These are phyloP conservation scores for Aureobasidium leucospermi DNA, from an alignment of 2,329 filamentous ascomycete species.

Conservation along the genomic window DNA sequence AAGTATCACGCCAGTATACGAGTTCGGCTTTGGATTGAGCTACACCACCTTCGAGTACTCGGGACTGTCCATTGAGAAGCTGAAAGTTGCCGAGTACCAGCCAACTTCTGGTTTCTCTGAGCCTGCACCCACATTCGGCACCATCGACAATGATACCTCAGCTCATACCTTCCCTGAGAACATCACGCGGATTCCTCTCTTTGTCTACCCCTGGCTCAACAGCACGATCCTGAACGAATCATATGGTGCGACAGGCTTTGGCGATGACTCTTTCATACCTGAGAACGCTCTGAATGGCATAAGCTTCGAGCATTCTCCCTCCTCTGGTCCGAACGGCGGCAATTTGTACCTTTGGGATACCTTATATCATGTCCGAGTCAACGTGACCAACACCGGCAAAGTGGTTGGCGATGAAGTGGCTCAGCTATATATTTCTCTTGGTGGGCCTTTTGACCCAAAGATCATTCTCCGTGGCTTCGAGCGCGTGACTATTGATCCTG, in stretches of 20 bases:
- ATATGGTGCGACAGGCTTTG: slow-evolving; percentile 54
- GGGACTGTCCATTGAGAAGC: slow-evolving; percentile 46
- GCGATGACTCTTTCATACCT: slow-evolving; percentile 54
- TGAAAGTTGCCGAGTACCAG: slow-evolving; percentile 43
- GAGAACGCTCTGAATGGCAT: slow-evolving; percentile 47
- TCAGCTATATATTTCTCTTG: slow-evolving; percentile 70
- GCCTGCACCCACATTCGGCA: slow-evolving; percentile 54
- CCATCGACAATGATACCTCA: slow-evolving; percentile 28
- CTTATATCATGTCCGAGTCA: slow-evolving; percentile 57
- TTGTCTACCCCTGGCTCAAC: slow-evolving; percentile 66
- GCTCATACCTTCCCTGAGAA: slow-evolving; percentile 61
- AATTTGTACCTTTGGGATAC: slow-evolving; percentile 59
- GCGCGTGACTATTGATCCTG: slow-evolving; percentile 60
- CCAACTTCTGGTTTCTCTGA: slow-evolving; percentile 54
- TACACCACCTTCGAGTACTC: slow-evolving; percentile 71
- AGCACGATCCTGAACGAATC: slow-evolving; percentile 50
- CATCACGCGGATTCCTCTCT: slow-evolving; percentile 45
- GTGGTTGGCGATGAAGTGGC: slow-evolving; percentile 59
- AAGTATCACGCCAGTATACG: slow-evolving; percentile 59
- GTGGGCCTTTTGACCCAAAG: slow-evolving; percentile 59
- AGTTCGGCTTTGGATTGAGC: slow-evolving; percentile 69
- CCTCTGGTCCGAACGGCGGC: slow-evolving; percentile 55
- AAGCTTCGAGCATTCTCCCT: slow-evolving; percentile 50
- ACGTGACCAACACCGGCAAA: slow-evolving; percentile 61
- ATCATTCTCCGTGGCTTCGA: slow-evolving; percentile 69